These are phyloP conservation scores for Wolfiporia cocos DNA, from an alignment of 1,284 basidiomycete genomes.

Conservation along the genomic window DNA sequence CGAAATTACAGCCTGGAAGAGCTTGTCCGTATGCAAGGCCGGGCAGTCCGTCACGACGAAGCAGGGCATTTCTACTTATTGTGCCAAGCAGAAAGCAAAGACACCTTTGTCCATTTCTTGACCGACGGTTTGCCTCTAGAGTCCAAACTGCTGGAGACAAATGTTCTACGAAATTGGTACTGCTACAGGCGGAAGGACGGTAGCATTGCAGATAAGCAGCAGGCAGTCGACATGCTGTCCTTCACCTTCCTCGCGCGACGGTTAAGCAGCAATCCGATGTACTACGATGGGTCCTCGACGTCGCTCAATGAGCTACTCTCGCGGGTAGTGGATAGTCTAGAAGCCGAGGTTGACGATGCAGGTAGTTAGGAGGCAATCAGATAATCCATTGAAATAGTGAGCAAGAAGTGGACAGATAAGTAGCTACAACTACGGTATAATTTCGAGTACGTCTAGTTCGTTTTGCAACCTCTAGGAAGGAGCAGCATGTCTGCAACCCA, in stretches of 20 bases:
- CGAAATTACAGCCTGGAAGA: slow-evolving; percentile 80
- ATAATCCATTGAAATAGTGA: too few relatives aligned
- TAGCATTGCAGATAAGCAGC: slow-evolving; percentile 50
- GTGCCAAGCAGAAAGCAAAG: slow-evolving; percentile 79
- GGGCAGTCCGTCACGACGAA: slow-evolving; percentile 62
- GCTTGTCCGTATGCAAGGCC: slow-evolving; percentile 87
- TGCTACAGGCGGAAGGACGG: slow-evolving; percentile 32
- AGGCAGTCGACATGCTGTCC: slow-evolving; percentile 71
- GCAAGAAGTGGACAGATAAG: too few relatives aligned
- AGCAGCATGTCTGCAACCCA: not conserved
- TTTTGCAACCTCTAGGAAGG: not conserved
- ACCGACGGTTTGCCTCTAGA: slow-evolving; percentile 87
- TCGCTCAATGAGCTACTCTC: slow-evolving; percentile 55
- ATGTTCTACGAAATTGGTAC: slow-evolving; percentile 50
- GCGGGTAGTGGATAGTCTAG: slow-evolving; percentile 61
- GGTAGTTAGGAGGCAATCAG: too few relatives aligned
- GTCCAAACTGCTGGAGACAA: slow-evolving; percentile 62
- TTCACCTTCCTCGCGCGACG: slow-evolving; percentile 80
- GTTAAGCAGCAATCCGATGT: slow-evolving; percentile 77
- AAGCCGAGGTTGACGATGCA: slow-evolving; percentile 24
- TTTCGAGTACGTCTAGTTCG: too few relatives aligned
- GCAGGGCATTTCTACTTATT: slow-evolving; percentile 78
- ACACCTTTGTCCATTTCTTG: slow-evolving; percentile 77
- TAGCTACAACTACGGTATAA: too few relatives aligned
- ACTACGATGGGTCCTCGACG: slow-evolving; percentile 60